phyloP scores from a whole-genome alignment of 306 rosid genomes.

The Rubus idaeus region DNA sequence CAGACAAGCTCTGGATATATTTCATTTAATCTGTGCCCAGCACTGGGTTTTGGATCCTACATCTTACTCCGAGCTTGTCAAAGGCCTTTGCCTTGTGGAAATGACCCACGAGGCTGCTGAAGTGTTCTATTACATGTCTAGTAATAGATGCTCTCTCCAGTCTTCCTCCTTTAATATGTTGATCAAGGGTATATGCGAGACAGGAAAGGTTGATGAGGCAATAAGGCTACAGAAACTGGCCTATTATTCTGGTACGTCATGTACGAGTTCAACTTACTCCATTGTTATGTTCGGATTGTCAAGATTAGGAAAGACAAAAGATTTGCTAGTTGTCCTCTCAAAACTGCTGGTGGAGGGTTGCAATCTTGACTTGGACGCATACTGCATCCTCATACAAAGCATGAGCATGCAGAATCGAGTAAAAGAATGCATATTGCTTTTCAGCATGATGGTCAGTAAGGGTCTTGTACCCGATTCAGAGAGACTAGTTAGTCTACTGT shows the following conservation, averaged over 20 bases:
- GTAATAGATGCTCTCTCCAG: conserved; percentile 46
- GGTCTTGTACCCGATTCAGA: conserved; percentile 66
- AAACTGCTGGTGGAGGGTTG: conserved; percentile 62
- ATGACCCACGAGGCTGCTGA: conserved; percentile 49
- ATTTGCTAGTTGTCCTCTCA: conserved; percentile 45
- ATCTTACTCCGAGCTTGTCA: conserved; percentile 65
- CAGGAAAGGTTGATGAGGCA: conserved; percentile 51
- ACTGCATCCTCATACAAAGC: conserved; percentile 62
- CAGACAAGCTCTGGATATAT: conserved; percentile 56
- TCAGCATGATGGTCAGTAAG: conserved; percentile 59
- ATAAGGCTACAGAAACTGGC: conserved; percentile 51
- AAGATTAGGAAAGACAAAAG: conserved; percentile 39
- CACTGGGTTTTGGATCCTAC: conserved; percentile 63
- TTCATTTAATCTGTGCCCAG: conserved; percentile 37
- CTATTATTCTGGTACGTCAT: conserved; percentile 50
- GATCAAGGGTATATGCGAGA: conserved; percentile 57
- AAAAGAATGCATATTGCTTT: conserved; percentile 50
- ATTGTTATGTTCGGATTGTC: conserved; percentile 54
- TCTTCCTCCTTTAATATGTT: conserved; percentile 54
- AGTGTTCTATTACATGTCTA: conserved; percentile 67
- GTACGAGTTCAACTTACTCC: conserved; percentile 46
- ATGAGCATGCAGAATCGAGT: conserved; percentile 47
- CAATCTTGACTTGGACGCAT: conserved; percentile 50
- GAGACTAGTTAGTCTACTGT: conserved; percentile 49
- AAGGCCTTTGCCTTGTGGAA: conserved; percentile 57